Evolutionary conservation across 805 yeast species (phyloP).

Genomic region (Candida orba): DNA sequence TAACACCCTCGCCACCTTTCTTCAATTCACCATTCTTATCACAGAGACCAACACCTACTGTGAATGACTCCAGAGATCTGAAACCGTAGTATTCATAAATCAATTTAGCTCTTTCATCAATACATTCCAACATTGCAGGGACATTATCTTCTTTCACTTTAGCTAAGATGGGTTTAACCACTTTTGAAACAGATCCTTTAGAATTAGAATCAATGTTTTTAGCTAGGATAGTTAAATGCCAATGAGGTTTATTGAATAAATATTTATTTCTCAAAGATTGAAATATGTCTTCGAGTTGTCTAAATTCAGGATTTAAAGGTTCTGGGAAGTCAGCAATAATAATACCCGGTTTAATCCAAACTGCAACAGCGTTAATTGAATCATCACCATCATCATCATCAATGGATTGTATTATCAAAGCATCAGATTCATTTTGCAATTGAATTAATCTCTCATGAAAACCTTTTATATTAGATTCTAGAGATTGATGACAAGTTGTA

Average conservation of each 20-base stretch:
- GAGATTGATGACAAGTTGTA: slow-evolving; percentile 7
- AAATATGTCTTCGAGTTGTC: slow-evolving; percentile 5
- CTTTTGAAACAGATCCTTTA: slow-evolving; percentile 8
- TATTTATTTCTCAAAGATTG: slow-evolving; percentile 2
- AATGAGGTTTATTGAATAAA: slow-evolving; percentile 3
- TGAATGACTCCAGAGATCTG: slow-evolving; percentile 1
- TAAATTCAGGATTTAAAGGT: slow-evolving; percentile 1
- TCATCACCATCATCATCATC: slow-evolving; percentile 4
- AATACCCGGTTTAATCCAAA: slow-evolving; percentile 18
- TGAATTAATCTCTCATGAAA: slow-evolving; percentile 13
- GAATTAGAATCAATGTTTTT: slow-evolving; percentile 6
- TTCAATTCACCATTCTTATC: slow-evolving; percentile 1
- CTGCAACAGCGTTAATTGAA: slow-evolving; percentile 9
- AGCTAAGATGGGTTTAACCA: slow-evolving; percentile 10
- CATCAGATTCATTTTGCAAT: slow-evolving; percentile 6
- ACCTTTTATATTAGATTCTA: slow-evolving; percentile 12
- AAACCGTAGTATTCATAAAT: slow-evolving; percentile 12
- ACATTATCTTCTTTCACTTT: slow-evolving; percentile 2
- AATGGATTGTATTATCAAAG: slow-evolving; percentile 8
- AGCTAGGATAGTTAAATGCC: slow-evolving; percentile 8
- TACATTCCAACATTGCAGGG: slow-evolving; percentile 11
- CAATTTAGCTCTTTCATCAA: slow-evolving; percentile 9
- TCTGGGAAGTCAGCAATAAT: slow-evolving; percentile 4
- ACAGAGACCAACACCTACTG: slow-evolving; percentile 4
- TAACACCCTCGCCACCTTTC: slow-evolving; percentile 5